Evolutionary conservation across 2,329 filamentous ascomycete genomes (phyloP), one percentile per base, ranked within the genome.

Genomic region (Fusarium agapanthi): DNA sequence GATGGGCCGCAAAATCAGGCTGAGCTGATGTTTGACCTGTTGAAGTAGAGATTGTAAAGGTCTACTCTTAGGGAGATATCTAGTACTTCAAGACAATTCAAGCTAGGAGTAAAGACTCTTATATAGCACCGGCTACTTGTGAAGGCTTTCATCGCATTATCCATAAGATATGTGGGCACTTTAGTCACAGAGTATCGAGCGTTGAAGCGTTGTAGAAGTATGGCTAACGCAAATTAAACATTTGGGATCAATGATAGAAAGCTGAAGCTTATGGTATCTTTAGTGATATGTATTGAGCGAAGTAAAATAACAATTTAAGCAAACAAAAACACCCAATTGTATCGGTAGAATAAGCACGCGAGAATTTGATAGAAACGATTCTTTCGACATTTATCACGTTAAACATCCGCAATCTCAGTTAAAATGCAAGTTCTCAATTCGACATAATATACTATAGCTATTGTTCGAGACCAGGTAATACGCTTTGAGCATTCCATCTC

Each of bases 221-320:
- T 34, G 32, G 1, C 9, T 15, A 20, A 32, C 12, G 5, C 11
- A 32, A 18, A 32, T 4, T n/a, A 30, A 32, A 13, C 1, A 13
- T 10, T 3, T 1, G 12, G 22, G 10, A n/a, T 32, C 5, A 30
- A n/a, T n/a, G 4, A 18, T n/a, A 6, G 14, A 8, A 16, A 3
- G 11, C 14, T n/a, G 5, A 32, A n/a, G 5, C 45, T 16, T 3
- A 18, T 8, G 3, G 3, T 32, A 20, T 34, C 30, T 20, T 20
- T 20, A 24, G 4, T 20, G 11, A 32, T 3, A 14, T 14, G 1
- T 24, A 24, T 24, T 11, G 0, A 24, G 6, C 7, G 22, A 34
- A 20, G 14, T 14, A 30, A 34, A 30, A 48, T 15, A 32, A 18
- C 15, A 18, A 10, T 22, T 30, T 3, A 3, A 34, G 15, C 0